Percentiles rank a stretch among this genome's conserved stretches.
These are phyloP conservation scores for Hirsutella minnesotensis DNA, from an alignment of 2,329 filamentous ascomycete genomes.

Conservation along the genomic window DNA sequence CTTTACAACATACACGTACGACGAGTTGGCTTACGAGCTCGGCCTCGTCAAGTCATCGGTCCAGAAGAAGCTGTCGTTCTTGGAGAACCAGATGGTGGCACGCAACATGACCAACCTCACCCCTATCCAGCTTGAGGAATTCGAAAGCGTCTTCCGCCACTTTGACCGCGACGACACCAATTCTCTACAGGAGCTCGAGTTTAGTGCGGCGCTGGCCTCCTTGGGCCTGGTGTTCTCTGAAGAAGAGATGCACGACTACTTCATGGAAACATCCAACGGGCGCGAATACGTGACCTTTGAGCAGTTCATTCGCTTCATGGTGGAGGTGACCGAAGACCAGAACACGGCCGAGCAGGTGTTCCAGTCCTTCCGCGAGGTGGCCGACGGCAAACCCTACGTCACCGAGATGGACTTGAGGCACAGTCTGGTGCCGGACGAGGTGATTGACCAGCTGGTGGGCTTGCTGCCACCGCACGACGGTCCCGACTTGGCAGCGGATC, in stretches of 20 bases:
- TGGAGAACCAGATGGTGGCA: slow-evolving; percentile 97
- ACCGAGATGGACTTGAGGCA: slow-evolving; percentile 95
- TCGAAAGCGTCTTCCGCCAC: slow-evolving; percentile 95
- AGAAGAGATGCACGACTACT: slow-evolving; percentile 95
- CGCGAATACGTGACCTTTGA: slow-evolving; percentile 83
- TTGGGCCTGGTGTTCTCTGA: slow-evolving; percentile 93
- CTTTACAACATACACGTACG: slow-evolving; percentile 98
- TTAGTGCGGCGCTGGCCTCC: slow-evolving; percentile 89
- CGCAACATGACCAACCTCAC: slow-evolving; percentile 98
- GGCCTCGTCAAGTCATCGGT: slow-evolving; percentile 84
- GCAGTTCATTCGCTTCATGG: slow-evolving; percentile 99
- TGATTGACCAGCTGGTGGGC: slow-evolving; percentile 83
- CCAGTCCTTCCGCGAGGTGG: slow-evolving; percentile 93
- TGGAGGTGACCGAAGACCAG: slow-evolving; percentile 96
- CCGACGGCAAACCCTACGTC: slow-evolving; percentile 96
- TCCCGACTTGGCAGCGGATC: slow-evolving; percentile 75
- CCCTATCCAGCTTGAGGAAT: slow-evolving; percentile 95
- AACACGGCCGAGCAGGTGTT: slow-evolving; percentile 98
- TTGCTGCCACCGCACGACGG: slow-evolving; percentile 79
- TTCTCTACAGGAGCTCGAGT: slow-evolving; percentile 83
- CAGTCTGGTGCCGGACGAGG: slow-evolving; percentile 88
- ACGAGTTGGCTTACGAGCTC: slow-evolving; percentile 89
- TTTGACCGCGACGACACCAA: slow-evolving; percentile 93
- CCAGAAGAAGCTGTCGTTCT: slow-evolving; percentile 88
- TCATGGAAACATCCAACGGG: slow-evolving; percentile 72